Evolutionary conservation across 305 asterid genomes (phyloP).

Genomic region (Stenogyne calaminthoides): DNA sequence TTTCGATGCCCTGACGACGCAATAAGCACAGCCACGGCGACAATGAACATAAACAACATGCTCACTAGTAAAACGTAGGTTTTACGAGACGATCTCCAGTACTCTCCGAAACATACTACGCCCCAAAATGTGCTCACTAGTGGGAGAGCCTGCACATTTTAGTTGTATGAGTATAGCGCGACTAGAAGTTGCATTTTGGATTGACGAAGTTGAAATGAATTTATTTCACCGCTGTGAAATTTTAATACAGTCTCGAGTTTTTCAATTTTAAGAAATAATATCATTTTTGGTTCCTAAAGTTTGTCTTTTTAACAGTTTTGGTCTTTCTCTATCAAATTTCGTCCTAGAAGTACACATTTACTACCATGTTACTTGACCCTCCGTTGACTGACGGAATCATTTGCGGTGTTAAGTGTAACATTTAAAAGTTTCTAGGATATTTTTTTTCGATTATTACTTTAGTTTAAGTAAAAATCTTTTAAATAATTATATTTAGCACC

Average conservation of each 20-base stretch:
- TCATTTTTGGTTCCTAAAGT: no score
- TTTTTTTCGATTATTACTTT: no score
- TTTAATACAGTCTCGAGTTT: not conserved
- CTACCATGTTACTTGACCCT: not conserved
- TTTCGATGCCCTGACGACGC: slow-evolving; percentile 50
- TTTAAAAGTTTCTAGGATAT: no score
- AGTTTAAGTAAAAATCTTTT: not conserved
- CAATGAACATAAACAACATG: slow-evolving; percentile 48
- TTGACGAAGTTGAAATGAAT: not conserved
- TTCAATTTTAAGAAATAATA: no score
- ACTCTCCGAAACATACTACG: slow-evolving; percentile 43
- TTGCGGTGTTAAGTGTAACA: no score
- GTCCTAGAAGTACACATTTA: no score
- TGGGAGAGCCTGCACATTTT: slow-evolving; percentile 47
- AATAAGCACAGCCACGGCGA: slow-evolving; percentile 44
- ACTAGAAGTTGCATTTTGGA: not conserved
- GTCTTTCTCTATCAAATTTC: no score
- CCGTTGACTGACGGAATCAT: not conserved
- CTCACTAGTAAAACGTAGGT: slow-evolving; percentile 42
- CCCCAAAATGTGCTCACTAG: slow-evolving; percentile 61
- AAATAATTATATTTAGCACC: no score
- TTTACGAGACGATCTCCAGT: slow-evolving; percentile 40
- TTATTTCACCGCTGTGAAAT: not conserved
- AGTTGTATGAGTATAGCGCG: not conserved
- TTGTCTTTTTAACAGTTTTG: no score